These are phyloP conservation scores for Nemania sp. DNA, from an alignment of 2,329 filamentous ascomycete species.

Conservation along the genomic window DNA sequence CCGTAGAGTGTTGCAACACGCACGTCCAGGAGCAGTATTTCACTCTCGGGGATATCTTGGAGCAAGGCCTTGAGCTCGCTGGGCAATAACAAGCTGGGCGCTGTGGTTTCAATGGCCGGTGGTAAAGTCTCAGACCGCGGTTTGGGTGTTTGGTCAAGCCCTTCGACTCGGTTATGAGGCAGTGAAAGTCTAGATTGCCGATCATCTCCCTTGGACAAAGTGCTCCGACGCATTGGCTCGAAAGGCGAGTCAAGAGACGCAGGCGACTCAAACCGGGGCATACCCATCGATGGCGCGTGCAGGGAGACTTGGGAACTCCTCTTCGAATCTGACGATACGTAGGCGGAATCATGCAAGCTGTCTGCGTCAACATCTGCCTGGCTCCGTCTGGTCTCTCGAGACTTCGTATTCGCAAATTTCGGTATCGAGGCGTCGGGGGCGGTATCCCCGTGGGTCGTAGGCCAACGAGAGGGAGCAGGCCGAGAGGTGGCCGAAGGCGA, in stretches of 20 bases:
- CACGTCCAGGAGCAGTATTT: constrained; percentile 77
- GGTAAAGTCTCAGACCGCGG: constrained; percentile 59
- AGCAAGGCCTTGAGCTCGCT: constrained; percentile 62
- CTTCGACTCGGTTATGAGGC: constrained; percentile 52
- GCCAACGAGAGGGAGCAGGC: constrained; percentile 52
- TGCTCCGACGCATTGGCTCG: constrained; percentile 39
- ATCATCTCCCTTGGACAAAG: constrained; percentile 52
- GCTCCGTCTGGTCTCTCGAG: constrained; percentile 27
- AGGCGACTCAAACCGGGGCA: constrained; percentile 55
- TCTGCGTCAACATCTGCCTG: constrained; percentile 53
- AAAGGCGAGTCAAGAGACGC: constrained; percentile 43
- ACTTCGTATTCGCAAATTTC: constrained; percentile 30
- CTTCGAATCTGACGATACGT: constrained; percentile 59
- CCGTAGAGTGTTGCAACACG: constrained; percentile 84
- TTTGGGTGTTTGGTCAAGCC: constrained; percentile 41
- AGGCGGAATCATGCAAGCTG: constrained; percentile 56
- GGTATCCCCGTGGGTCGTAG: constrained; percentile 53
- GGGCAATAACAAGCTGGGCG: constrained; percentile 57
- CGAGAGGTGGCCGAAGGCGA: constrained; percentile 40
- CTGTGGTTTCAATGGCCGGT: constrained; percentile 50
- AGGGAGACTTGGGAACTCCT: constrained; percentile 56
- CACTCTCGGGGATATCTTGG: constrained; percentile 44
- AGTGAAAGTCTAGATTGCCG: constrained; percentile 60
- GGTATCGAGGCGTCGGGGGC: constrained; percentile 42
- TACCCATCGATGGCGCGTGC: constrained; percentile 45